phyloP scores from a whole-genome alignment of 164 flowering plant genomes.

The Pachysandra terminalis region DNA sequence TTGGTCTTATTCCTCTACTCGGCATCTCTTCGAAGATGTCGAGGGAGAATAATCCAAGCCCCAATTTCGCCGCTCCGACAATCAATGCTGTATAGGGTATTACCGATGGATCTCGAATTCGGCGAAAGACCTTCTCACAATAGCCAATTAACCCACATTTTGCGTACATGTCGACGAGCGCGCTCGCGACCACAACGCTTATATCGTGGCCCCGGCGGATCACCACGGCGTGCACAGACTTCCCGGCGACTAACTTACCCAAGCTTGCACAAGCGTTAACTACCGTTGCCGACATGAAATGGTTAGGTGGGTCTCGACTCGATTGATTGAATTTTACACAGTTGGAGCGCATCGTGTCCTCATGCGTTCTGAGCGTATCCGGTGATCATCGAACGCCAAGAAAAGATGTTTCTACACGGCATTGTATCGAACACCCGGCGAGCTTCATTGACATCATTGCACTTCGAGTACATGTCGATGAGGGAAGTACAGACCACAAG shows the following conservation, averaged over 20 bases:
- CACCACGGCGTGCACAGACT: constrained; percentile 42
- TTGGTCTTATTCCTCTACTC: constrained; percentile 45
- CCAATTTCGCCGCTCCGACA: constrained; percentile 56
- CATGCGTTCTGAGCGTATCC: constrained; percentile 54
- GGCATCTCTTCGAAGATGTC: constrained; percentile 59
- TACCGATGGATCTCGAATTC: constrained; percentile 37
- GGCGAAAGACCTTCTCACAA: constrained; percentile 42
- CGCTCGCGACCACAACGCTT: constrained; percentile 49
- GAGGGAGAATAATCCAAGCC: constrained; percentile 40
- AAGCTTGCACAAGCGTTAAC: constrained; percentile 64
- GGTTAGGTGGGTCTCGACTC: constrained; percentile 29
- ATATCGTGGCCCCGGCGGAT: constrained; percentile 36
- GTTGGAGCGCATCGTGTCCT: constrained; percentile 46
- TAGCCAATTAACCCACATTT: constrained; percentile 58
- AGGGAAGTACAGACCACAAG: constrained; percentile 50
- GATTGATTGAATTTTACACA: constrained; percentile 33
- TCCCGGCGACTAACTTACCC: constrained; percentile 52
- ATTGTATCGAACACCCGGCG: constrained; percentile 55
- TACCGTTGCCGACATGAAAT: constrained; percentile 49
- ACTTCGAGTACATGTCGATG: constrained; percentile 75
- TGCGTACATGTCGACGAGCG: constrained; percentile 69
- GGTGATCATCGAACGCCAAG: constrained; percentile 68
- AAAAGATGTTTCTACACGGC: constrained; percentile 44
- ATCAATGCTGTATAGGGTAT: constrained; percentile 58
- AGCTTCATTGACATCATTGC: constrained; percentile 43